Conservation (phyloP, 2,329 filamentous ascomycete genomes). For the Fusarium stilboides region DNA sequence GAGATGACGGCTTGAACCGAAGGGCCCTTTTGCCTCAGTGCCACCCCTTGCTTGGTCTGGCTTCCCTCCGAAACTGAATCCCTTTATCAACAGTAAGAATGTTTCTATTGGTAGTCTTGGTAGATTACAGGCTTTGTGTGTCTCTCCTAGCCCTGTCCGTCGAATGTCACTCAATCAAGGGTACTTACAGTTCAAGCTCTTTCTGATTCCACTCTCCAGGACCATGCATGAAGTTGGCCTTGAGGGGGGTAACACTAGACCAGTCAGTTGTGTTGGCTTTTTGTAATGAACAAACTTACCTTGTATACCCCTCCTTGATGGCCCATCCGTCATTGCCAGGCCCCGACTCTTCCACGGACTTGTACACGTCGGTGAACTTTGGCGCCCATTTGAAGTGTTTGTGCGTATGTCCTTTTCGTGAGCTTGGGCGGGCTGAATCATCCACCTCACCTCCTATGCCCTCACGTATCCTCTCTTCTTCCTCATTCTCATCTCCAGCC, state of each 20-base stretch:
- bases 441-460: constrained; percentile 68
- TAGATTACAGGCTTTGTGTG: constrained; percentile 51
- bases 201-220: constrained; percentile 72
- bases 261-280: constrained; percentile 16
- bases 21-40: constrained; percentile 40
- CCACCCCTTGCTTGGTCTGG: constrained; percentile 35
- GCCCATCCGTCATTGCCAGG: constrained; percentile 95
- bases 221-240: constrained; percentile 92
- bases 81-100: constrained; percentile 55
- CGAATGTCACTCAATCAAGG: constrained; percentile 34
- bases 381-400: constrained; percentile 97
- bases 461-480: constrained; percentile 82
- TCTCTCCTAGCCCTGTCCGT: constrained; percentile 36
- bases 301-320: constrained; percentile 88
- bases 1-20: constrained; percentile 77
- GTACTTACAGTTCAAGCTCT: constrained; percentile 88
- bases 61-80: constrained; percentile 46
- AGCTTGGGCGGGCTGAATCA: constrained; percentile 50
- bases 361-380: constrained; percentile 87
- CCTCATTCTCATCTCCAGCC: constrained; percentile 74
- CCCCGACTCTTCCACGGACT: constrained; percentile 83
- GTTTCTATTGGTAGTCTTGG: constrained; percentile 53
- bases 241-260: constrained; percentile 85
- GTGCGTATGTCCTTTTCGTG: constrained; percentile 72
- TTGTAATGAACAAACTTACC: constrained; percentile 65